Evolutionary conservation across 2,329 filamentous ascomycete species (phyloP).

Genomic region (Colletotrichum aenigma): DNA sequence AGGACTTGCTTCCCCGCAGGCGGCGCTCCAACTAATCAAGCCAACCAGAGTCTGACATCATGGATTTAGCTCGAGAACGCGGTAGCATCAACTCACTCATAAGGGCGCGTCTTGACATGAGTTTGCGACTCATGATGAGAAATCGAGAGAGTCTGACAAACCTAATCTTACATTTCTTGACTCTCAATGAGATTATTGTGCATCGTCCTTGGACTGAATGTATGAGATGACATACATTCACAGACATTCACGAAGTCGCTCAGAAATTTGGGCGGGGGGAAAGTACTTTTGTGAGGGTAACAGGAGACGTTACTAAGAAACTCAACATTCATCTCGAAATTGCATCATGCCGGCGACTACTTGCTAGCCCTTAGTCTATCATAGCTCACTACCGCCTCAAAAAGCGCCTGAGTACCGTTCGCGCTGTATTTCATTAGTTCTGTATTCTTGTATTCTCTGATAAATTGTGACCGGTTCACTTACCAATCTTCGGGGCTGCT

Average conservation of each 20-base stretch:
- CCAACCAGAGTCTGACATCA: constrained; percentile 2
- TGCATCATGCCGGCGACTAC: background rate
- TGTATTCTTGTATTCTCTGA: constrained; percentile 21
- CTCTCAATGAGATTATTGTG: background rate
- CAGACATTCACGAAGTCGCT: background rate
- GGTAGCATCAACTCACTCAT: background rate
- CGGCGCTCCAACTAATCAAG: background rate
- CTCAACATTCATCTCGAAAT: background rate
- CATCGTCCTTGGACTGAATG: background rate
- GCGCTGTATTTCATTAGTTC: constrained; percentile 10
- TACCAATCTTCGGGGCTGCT: constrained; percentile 62
- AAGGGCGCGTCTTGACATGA: background rate
- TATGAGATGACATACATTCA: background rate
- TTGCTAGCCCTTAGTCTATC: constrained; percentile 8
- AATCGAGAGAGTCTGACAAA: background rate
- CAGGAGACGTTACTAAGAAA: background rate
- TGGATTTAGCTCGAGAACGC: background rate
- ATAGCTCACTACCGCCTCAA: constrained; percentile 24
- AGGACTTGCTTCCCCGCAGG: background rate
- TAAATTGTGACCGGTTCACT: background rate
- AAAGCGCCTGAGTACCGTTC: constrained; percentile 22
- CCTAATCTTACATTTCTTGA: background rate
- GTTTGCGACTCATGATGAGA: background rate
- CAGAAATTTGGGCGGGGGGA: background rate
- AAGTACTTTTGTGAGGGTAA: background rate